phyloP scores from a whole-genome alignment of 2,329 filamentous ascomycete genomes.

The Aspergillus fructus region DNA sequence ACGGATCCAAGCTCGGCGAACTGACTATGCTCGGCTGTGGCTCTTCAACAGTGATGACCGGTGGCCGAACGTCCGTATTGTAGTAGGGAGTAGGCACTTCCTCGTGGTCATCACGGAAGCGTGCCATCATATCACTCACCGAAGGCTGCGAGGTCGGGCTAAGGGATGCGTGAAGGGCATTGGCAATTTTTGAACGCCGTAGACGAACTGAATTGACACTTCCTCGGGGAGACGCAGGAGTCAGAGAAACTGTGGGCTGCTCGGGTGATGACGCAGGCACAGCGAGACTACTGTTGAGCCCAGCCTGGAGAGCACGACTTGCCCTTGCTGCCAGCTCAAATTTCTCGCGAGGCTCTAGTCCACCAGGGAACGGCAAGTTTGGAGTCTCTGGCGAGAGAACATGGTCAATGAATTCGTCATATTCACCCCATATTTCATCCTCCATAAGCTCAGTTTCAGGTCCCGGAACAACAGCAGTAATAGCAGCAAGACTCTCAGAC shows the following conservation, averaged over 20 bases:
- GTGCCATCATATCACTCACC: slow-evolving; percentile 53
- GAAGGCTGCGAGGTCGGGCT: slow-evolving; percentile 54
- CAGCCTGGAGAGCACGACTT: slow-evolving; percentile 39
- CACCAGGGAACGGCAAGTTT: slow-evolving; percentile 17
- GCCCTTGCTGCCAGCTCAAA: slow-evolving; percentile 40
- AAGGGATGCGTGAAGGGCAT: slow-evolving; percentile 50
- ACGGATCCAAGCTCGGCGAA: slow-evolving; percentile 24
- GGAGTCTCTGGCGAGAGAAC: slow-evolving; percentile 51
- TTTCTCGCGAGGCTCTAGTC: slow-evolving; percentile 23
- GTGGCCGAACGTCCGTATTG: slow-evolving; percentile 19
- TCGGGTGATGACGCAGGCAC: slow-evolving; percentile 19
- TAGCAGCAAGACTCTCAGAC: slow-evolving; percentile 61
- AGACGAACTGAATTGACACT: slow-evolving; percentile 40
- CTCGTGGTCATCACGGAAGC: slow-evolving; percentile 43
- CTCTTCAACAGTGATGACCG: slow-evolving; percentile 21
- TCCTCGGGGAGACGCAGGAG: slow-evolving; percentile 25
- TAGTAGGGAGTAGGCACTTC: slow-evolving; percentile 23
- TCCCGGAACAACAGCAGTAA: slow-evolving; percentile 66
- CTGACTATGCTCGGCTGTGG: slow-evolving; percentile 28
- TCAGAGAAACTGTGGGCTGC: slow-evolving; percentile 22
- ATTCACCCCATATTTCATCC: slow-evolving; percentile 93
- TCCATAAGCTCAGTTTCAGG: slow-evolving; percentile 65
- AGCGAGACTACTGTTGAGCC: slow-evolving; percentile 24
- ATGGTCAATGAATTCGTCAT: slow-evolving; percentile 81
- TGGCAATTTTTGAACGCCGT: slow-evolving; percentile 52